phyloP scores from a whole-genome alignment of 192 early-diverging fungal genomes.

The Coemansia sp. region DNA sequence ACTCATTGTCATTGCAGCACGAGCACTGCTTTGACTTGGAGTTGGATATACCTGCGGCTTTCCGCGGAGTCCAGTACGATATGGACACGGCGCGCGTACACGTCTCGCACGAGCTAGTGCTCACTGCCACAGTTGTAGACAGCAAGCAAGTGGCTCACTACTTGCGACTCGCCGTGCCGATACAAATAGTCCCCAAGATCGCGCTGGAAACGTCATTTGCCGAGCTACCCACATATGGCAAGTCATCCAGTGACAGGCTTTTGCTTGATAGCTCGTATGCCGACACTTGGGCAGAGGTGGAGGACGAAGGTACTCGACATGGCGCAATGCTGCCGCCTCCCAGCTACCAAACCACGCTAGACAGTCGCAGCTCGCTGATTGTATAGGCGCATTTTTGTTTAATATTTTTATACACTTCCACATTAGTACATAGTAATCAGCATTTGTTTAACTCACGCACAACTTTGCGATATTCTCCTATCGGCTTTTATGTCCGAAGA shows the following conservation, averaged over 20 bases:
- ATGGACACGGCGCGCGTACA: constrained; percentile 29
- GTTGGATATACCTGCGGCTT: constrained; percentile 32
- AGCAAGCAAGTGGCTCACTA: constrained; percentile 24
- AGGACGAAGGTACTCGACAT: background rate
- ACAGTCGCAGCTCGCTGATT: background rate
- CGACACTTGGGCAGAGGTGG: background rate
- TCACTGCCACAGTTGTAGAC: constrained; percentile 43
- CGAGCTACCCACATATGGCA: constrained; percentile 40
- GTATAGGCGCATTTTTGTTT: constrained; percentile 1
- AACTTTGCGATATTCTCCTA: background rate
- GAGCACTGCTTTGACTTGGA: constrained; percentile 36
- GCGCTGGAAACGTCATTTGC: constrained; percentile 19
- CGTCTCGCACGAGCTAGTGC: constrained; percentile 46
- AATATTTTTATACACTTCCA: background rate
- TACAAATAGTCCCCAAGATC: constrained; percentile 26
- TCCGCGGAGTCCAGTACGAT: constrained; percentile 36
- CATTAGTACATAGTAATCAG: constrained; percentile 3
- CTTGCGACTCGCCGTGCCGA: constrained; percentile 31
- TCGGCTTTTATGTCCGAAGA: background rate
- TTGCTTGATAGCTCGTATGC: constrained; percentile 20
- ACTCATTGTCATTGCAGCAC: constrained; percentile 21
- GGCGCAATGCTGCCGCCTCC: constrained; percentile 18
- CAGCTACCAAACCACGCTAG: constrained; percentile 18
- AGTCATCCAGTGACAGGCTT: constrained; percentile 27
- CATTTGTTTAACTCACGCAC: background rate